phyloP scores from a whole-genome alignment of 179 eudicot species.

The Beta corolliflora region DNA sequence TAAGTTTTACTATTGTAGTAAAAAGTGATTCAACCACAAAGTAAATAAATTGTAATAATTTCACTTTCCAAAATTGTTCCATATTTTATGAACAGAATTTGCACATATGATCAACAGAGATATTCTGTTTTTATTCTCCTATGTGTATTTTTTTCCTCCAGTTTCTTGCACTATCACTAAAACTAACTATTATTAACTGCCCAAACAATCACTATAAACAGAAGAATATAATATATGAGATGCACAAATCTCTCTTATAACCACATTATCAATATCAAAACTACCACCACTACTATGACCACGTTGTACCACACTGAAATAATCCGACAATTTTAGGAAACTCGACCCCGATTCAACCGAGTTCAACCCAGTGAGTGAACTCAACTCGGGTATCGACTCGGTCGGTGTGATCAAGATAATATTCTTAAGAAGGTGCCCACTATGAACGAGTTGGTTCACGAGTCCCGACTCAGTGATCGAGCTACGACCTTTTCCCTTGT shows the following conservation, averaged over 20 bases:
- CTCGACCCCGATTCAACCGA: constrained; percentile 31
- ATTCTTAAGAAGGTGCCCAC: constrained; percentile 47
- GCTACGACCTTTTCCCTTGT: constrained; percentile 43
- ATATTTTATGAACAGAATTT: constrained; percentile 26
- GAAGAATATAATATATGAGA: constrained; percentile 47
- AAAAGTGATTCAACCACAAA: not conserved
- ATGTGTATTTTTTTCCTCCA: not conserved
- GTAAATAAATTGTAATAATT: constrained; percentile 11
- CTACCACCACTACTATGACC: constrained; percentile 45
- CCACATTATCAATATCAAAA: constrained; percentile 37
- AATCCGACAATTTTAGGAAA: constrained; percentile 20
- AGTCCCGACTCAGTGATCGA: constrained; percentile 59
- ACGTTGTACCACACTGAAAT: constrained; percentile 42
- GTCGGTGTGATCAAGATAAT: constrained; percentile 37
- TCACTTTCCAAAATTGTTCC: constrained; percentile 27
- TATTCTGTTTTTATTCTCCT: constrained; percentile 21
- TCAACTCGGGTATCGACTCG: constrained; percentile 57
- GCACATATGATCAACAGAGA: not conserved
- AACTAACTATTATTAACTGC: constrained; percentile 14
- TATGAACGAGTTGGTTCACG: constrained; percentile 61
- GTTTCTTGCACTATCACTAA: constrained; percentile 5
- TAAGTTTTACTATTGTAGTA: constrained; percentile 1
- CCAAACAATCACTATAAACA: constrained; percentile 63
- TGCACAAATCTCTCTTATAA: constrained; percentile 52
- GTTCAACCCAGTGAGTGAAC: constrained; percentile 44